Evolutionary conservation across 106 monocot species (phyloP), one percentile per base, ranked within the genome.

Genomic region (Triglochin maritima): DNA sequence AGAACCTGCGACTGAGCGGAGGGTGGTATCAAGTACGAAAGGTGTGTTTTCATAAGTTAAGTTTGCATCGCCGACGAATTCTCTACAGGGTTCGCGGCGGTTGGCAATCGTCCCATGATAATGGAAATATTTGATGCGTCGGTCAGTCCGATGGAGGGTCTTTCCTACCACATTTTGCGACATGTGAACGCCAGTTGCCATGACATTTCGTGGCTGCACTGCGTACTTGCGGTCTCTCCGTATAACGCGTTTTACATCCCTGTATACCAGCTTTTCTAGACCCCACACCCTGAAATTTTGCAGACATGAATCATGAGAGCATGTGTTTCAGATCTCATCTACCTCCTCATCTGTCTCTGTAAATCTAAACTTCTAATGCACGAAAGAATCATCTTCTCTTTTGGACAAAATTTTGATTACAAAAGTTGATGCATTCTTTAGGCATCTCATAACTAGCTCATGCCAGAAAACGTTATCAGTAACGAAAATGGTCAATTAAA

Each of bases 161-260:
- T 68, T 68, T 5, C 89, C 89, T 0, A 42, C 57, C 5, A 82
- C 63, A 58, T 89, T 82, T 73, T 83, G 78, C 15, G 89, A 89
- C 80, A 89, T 80, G 76, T 89, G 89, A 17, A 89, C 89, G 5
- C 89, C 89, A 1, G 89, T 76, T 6, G 89, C 81, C n/a, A 70
- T 80, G 4, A 75, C 89, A 14, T 73, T 70, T 9, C 78, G 60
- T 1, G 89, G 78, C 76, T 83, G 85, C 63, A 89, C 76, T 2
- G 85, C 85, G 4, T 89, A 89, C 69, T 89, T 89, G 12, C 82
- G 64, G 63, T 87, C 87, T 45, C 84, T 57, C 29, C 84, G 61
- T 44, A 81, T 57, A 1, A 70, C 78, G 3, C 79, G 59, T 58
- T 78, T 82, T n/a, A 76, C 79, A 50, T 91, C 84, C 46, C 79